These are phyloP conservation scores for Coemansia sp. DNA, from an alignment of 192 early-diverging fungal genomes.

Conservation along the genomic window DNA sequence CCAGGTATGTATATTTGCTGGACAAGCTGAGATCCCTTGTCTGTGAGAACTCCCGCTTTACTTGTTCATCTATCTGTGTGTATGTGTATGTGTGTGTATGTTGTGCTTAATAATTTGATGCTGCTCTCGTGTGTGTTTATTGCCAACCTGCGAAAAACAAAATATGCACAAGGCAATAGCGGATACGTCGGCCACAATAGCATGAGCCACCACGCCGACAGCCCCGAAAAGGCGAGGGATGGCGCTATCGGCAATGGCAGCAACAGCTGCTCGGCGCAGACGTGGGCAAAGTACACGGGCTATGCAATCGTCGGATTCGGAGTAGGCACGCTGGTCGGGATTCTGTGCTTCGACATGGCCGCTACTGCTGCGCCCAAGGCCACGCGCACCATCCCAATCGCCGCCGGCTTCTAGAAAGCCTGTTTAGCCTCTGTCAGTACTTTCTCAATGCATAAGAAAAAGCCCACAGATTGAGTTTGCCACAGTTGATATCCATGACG, in stretches of 20 bases:
- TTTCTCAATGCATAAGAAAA: no score
- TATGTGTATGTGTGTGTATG: neutral
- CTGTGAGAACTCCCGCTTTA: no score
- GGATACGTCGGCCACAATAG: neutral
- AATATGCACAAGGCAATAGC: neutral
- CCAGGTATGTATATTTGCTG: conserved; percentile 12
- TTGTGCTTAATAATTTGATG: conserved; percentile 5
- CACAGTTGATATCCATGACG: no score
- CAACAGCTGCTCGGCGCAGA: conserved; percentile 4
- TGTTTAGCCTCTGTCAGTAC: neutral
- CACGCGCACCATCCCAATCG: conserved; percentile 44
- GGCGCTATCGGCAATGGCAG: neutral
- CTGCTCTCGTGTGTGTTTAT: conserved; percentile 1
- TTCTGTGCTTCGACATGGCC: conserved; percentile 49
- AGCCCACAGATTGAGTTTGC: no score
- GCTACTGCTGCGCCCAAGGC: conserved; percentile 30
- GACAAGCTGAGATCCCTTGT: no score
- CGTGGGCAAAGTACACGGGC: conserved; percentile 44
- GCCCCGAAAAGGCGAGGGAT: conserved; percentile 1
- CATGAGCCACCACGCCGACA: neutral
- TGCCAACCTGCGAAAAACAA: conserved; percentile 1
- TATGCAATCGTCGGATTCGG: conserved; percentile 53
- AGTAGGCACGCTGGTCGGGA: conserved; percentile 46
- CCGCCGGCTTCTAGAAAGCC: conserved; percentile 10
- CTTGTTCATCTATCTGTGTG: no score